Percentiles rank a stretch among this genome's conserved stretches.
These are phyloP conservation scores for Trichoderma koningii DNA, from an alignment of 2,329 filamentous ascomycete species.

Conservation along the genomic window DNA sequence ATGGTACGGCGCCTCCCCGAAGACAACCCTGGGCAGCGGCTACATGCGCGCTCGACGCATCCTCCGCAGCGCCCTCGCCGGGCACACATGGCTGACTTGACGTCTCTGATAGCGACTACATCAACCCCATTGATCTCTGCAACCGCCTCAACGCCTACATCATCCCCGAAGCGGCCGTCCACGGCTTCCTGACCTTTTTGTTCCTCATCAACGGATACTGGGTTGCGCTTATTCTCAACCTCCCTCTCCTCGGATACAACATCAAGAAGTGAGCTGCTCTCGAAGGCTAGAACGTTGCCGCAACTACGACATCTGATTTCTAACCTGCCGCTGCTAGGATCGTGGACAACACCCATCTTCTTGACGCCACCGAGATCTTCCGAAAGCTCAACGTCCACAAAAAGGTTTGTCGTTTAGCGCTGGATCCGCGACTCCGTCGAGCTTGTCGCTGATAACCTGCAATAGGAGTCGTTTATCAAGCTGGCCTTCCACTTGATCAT, in stretches of 20 bases:
- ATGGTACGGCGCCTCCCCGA: conserved; percentile 67
- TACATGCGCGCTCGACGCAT: conserved; percentile 27
- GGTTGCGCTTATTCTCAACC: conserved; percentile 86
- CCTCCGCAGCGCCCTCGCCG: conserved; percentile 3
- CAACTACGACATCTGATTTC: conserved; percentile 15
- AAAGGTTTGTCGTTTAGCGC: conserved; percentile 64
- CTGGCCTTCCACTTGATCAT: conserved; percentile 97
- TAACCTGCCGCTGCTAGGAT: conserved; percentile 62
- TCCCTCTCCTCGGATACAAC: conserved; percentile 91
- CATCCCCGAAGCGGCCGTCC: conserved; percentile 95
- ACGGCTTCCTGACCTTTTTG: conserved; percentile 90
- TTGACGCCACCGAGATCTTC: conserved; percentile 99
- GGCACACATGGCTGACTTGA: conserved; percentile 17
- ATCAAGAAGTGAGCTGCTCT: conserved; percentile 81
- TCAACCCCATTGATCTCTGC: conserved; percentile 99
- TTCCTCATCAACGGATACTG: conserved; percentile 99
- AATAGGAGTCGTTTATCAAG: conserved; percentile 96
- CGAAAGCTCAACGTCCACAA: conserved; percentile 98
- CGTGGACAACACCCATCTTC: conserved; percentile 91
- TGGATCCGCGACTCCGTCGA: not conserved
- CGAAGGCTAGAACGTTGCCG: not conserved
- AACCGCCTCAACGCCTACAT: conserved; percentile 99
- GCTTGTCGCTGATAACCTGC: conserved; percentile 31
- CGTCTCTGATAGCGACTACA: conserved; percentile 75
- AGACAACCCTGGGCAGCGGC: not conserved